Evolutionary conservation across 495 filamentous ascomycete species (phyloP), one percentile per base, ranked within the genome.

Genomic region (Penicillium argentinense): DNA sequence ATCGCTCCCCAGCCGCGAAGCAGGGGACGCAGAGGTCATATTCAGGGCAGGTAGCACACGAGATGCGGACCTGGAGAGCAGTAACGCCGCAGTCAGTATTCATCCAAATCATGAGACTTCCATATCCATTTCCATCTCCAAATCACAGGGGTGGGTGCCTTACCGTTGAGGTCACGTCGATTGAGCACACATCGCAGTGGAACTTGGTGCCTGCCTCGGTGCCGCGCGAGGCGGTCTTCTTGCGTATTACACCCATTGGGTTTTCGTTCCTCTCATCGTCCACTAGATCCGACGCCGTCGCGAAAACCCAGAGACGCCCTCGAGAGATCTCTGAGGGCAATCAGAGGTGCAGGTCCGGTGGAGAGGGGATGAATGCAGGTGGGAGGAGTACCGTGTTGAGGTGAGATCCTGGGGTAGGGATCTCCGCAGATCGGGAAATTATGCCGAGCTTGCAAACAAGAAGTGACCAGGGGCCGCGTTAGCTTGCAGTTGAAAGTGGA

Each of bases 11-110:
- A 45, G 83, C 82, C 24, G 89, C 79, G 66, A 99, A 99, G 66
- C 93, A 99, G 47, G 87, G 83, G 18, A 99, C 93, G 64, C 93
- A 99, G 45, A 97, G 84, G 59, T 99, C 95, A 63, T 97, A 99
- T 54, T 97, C 93, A 60, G 82, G 85, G 66, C 93, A 98, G 45
- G 76, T 73, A 41, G 90, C 89, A 64, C 93, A 98, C 47, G 91
- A 81, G 64, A 98, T 96, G 27, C 93, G 90, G 39, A 97, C 91
- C 91, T 97, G 14, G 23, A 21, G 26, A 12, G 17, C 21, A 23
- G 7, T 16, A 22, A 26, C n/a, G n/a, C n/a, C n/a, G n/a, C n/a
- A 27, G 27, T 53, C n/a, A 53, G 48, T 14, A n/a, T 45, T 43
- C 38, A 40, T 22, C 13, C 6, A 14, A 34, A 9, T 34, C 13